phyloP scores from a whole-genome alignment of 2,329 filamentous ascomycete genomes.

The Aspergillus sp. region DNA sequence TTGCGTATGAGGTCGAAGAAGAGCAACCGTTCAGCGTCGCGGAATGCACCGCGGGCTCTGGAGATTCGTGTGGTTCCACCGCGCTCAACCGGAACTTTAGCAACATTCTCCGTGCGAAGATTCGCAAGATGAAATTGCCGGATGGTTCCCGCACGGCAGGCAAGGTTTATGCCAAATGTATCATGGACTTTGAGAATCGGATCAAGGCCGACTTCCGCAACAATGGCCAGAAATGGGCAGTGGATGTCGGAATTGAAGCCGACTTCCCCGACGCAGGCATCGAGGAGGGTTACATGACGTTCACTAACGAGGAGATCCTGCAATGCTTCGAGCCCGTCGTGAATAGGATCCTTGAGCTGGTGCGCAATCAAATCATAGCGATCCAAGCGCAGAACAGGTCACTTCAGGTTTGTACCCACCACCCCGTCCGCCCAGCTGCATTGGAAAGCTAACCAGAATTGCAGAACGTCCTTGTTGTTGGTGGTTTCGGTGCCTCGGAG shows the following conservation, averaged over 20 bases:
- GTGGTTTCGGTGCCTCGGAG: conserved; percentile 96
- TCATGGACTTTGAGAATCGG: conserved; percentile 99
- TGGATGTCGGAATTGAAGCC: conserved; percentile 97
- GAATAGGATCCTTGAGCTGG: conserved; percentile 92
- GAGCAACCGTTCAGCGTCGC: conserved; percentile 96
- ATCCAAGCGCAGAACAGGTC: conserved; percentile 96
- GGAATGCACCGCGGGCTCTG: conserved; percentile 94
- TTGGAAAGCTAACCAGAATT: conserved; percentile 21
- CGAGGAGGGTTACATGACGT: conserved; percentile 99
- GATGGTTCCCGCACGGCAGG: conserved; percentile 97
- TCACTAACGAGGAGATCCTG: conserved; percentile 97
- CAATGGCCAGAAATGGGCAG: conserved; percentile 98
- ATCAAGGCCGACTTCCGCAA: conserved; percentile 99
- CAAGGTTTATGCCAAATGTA: conserved; percentile 97
- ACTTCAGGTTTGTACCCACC: conserved; percentile 64
- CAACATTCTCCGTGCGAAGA: conserved; percentile 96
- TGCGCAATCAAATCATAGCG: conserved; percentile 97
- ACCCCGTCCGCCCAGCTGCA: background rate
- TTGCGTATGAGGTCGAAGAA: conserved; percentile 97
- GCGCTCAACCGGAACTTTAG: conserved; percentile 97
- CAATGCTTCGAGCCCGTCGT: conserved; percentile 99
- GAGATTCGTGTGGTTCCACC: conserved; percentile 97
- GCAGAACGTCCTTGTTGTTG: conserved; percentile 90
- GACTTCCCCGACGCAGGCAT: conserved; percentile 97
- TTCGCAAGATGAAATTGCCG: conserved; percentile 97